Base-by-base conservation (phyloP, 2,329 filamentous ascomycete species). In the Gaeumannomyces sp. region DNA sequence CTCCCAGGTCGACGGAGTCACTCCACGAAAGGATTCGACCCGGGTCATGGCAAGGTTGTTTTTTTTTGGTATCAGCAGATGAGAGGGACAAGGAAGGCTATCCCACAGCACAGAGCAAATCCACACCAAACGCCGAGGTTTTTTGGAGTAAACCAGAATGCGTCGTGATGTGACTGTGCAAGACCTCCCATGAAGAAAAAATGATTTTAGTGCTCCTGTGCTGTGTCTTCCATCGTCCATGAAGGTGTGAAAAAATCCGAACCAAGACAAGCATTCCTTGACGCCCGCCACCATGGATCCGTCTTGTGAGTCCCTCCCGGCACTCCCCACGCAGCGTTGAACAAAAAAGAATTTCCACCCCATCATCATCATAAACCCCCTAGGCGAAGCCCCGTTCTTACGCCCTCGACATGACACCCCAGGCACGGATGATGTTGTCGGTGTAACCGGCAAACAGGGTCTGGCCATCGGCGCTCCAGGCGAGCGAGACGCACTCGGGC, bases 401-500 rank as follows among this genome's bases (percentile, higher is more conserved):
- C 83, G 90, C 91, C 81, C 92, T 88, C 80, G 92, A 95, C 92
- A 97, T 96, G 78, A 97, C 93, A 83, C 93, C 93, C 93, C 93
- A 97, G 74, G 92, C 93, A 76, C 93, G 91, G 85, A 97, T 97
- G 85, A 96, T 90, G 89, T 97, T 98, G 85, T 99, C 95, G 75
- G 95, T 99, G 89, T 99, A 99, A 82, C 95, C 95, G 80, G 95
- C 93, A 82, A 99, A 99, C 80, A 99, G 86, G 78, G 95, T 98
- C 89, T 98, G 94, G 80, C 95, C 95, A 77, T 99, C 95, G 78
- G 93, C 94, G 79, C 88, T 92, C 95, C 95, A 99, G 79, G 94
- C 94, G 83, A 99, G 87, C 79, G 88, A 92, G 77, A 99, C 89
- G 82, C 94, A 98, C 89, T 98, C 94, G 75, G 95, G 95, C 83